phyloP scores from a whole-genome alignment of 2,329 filamentous ascomycete genomes.

The Teratosphaeriaceae sp. region DNA sequence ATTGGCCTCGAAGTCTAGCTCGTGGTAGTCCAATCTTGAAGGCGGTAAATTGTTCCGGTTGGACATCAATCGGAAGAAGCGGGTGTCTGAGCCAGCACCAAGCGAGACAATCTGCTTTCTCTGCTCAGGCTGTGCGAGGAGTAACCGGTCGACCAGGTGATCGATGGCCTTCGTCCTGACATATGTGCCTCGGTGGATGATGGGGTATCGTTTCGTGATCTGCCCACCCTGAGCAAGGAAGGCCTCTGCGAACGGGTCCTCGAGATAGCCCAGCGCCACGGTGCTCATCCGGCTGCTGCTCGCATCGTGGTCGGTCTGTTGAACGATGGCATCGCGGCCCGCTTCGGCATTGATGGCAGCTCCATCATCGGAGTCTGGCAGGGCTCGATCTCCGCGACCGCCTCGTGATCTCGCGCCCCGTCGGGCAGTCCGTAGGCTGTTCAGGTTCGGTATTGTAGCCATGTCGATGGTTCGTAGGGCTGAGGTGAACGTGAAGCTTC shows the following conservation, averaged over 20 bases:
- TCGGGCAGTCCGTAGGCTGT: constrained; percentile 49
- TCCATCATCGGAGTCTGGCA: constrained; percentile 9
- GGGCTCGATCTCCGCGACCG: constrained; percentile 34
- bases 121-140: constrained; percentile 33
- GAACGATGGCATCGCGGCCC: constrained; percentile 66
- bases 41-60: constrained; percentile 42
- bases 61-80: constrained; percentile 65
- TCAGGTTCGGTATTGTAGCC: constrained; percentile 66
- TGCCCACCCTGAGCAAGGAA: constrained; percentile 52
- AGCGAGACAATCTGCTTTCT: constrained; percentile 74
- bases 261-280: constrained; percentile 74
- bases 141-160: constrained; percentile 64
- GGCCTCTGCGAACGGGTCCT: constrained; percentile 68
- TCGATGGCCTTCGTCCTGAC: constrained; percentile 81
- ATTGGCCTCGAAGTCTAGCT: constrained; percentile 80
- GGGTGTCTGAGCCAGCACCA: constrained; percentile 89
- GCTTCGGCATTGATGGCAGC: constrained; percentile 24
- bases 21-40: constrained; percentile 58
- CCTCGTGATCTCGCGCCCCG: constrained; percentile 43
- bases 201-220: constrained; percentile 64
- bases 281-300: constrained; percentile 84
- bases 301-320: constrained; percentile 87
- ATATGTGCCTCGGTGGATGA: constrained; percentile 97
- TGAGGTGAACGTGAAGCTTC: background rate
- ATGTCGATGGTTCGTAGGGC: constrained; percentile 11